Evolutionary conservation across 1,139 yeast genomes (phyloP), one percentile per base, ranked within the genome.

Genomic region (Hansenula lynferdii): DNA sequence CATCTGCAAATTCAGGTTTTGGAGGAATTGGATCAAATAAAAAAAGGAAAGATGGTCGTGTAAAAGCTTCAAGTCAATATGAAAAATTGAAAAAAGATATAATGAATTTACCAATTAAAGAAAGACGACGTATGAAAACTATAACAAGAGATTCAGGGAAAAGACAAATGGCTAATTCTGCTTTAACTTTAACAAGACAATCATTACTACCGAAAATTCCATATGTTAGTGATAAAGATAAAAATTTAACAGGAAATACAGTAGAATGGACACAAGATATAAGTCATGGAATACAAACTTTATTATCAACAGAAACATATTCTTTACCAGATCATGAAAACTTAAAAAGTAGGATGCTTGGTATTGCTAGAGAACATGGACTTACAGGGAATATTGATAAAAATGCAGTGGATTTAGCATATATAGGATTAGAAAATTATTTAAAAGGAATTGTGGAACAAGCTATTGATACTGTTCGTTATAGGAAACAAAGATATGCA

Each of bases 261-360:
- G 74, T 79, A 39, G 83, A 83, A 50, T 89, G 96, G 95, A 89
- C 94, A 22, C 96, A 89, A 59, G 98, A 94, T 57, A 89, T 92
- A 20, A 75, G 84, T 37, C 90, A 83, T 55, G 95, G 95, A n/a
- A 77, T 87, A 40, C 87, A 86, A 50, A 78, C 94, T 3, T 95
- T 95, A 5, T 67, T 92, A 28, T 75, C 94, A 1, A 70, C 87
- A 1, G 96, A 90, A 49, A 70, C 77, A 29, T 85, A 71, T 56
- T 92, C 92, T 47, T 62, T 92, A 12, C 97, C 97, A 0, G 97
- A 92, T 50, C 68, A 72, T 31, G 92, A 82, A 35, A 73, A 75
- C 35, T 62, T 94, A 37, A 75, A 78, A 37, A 69, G 80, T 26
- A 71, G 92, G 38, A 80, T 92, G 69, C 64, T 82, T 28, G 95